Conservation (phyloP, 805 yeast species). For the Candida verbasci region DNA sequence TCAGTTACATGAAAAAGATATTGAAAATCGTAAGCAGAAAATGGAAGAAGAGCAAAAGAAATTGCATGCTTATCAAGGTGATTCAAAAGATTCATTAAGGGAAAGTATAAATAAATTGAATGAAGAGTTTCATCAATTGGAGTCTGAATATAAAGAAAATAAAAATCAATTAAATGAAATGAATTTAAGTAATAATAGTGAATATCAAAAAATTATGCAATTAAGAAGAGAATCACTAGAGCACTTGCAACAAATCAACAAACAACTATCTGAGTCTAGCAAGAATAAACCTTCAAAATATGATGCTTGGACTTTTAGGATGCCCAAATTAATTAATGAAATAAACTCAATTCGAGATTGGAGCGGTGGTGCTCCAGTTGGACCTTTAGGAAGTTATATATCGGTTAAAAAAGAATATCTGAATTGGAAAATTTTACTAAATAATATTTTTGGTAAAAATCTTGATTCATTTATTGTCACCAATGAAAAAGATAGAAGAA, state of each 20-base stretch:
- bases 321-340: conserved; percentile 37
- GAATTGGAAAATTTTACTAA: conserved; percentile 60
- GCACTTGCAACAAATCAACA: conserved; percentile 7
- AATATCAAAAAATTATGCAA: conserved; percentile 18
- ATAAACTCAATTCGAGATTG: conserved; percentile 29
- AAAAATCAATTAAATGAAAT: conserved; percentile 14
- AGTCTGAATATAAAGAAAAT: conserved; percentile 14
- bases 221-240: conserved; percentile 16
- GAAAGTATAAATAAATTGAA: conserved; percentile 14
- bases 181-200: conserved; percentile 11
- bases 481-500: conserved; percentile 52
- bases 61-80: conserved; percentile 39
- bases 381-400: conserved; percentile 72
- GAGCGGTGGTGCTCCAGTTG: conserved; percentile 54
- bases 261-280: conserved; percentile 7
- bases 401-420: conserved; percentile 50
- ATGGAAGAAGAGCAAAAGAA: conserved; percentile 18
- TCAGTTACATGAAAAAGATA: conserved; percentile 15
- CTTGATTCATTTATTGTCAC: conserved; percentile 66
- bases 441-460: conserved; percentile 45
- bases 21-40: conserved; percentile 15
- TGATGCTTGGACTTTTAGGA: conserved; percentile 49
- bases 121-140: conserved; percentile 18
- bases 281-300: conserved; percentile 23
- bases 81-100: conserved; percentile 32